Conservation (phyloP, 257 asterid species). For the Jacaranda mimosifolia region DNA sequence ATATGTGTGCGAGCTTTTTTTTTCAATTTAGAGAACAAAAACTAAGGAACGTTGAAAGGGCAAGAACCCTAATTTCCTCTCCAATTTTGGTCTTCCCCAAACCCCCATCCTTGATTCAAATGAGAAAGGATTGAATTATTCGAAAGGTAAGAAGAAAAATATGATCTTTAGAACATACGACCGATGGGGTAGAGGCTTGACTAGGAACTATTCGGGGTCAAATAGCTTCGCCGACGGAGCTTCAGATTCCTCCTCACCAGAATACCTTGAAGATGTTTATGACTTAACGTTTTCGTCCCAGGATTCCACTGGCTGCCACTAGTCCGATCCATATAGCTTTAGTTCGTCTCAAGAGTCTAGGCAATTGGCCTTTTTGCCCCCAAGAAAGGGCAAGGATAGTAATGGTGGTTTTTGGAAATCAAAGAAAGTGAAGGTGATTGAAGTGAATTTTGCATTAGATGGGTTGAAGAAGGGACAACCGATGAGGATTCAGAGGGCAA, state of each 20-base stretch:
- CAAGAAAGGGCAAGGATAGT: conserved; percentile 26
- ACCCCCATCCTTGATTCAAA: conserved; percentile 9
- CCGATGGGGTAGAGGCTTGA: conserved; percentile 55
- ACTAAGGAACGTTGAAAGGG: conserved; percentile 9
- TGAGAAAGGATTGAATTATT: conserved; percentile 30
- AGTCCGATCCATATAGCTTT: conserved; percentile 49
- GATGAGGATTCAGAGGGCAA: conserved; percentile 65
- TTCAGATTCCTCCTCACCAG: conserved; percentile 57
- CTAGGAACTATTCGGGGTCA: conserved; percentile 48
- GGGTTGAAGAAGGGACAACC: conserved; percentile 91
- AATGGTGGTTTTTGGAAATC: conserved; percentile 37
- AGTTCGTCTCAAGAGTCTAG: conserved; percentile 42
- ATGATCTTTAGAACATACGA: conserved; percentile 67
- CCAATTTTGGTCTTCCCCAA: conserved; percentile 17
- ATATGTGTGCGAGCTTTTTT: too few species aligned
- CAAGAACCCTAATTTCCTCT: neutral
- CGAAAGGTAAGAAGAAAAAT: neutral
- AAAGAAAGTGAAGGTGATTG: conserved; percentile 43
- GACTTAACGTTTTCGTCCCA: conserved; percentile 64
- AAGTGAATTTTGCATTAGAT: conserved; percentile 77
- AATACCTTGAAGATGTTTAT: conserved; percentile 66
- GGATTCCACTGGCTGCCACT: conserved; percentile 54
- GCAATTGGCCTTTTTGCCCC: conserved; percentile 28
- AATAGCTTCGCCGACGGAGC: conserved; percentile 51
- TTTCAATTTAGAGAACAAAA: conserved; percentile 21